phyloP scores from a whole-genome alignment of 2,329 filamentous ascomycete genomes.

The Botrytis paeoniae region DNA sequence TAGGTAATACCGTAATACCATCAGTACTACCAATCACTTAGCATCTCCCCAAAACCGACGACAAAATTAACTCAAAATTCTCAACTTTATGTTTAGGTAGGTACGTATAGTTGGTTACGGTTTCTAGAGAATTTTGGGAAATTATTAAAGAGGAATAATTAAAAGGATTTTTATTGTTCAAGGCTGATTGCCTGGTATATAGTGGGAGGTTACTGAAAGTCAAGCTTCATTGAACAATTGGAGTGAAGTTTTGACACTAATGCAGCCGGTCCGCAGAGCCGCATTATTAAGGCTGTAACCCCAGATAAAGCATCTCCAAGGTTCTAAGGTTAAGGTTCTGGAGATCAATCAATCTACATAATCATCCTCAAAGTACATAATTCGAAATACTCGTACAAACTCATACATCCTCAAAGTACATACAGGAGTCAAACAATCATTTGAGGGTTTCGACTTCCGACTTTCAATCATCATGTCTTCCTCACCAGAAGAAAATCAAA shows the following conservation, averaged over 20 bases:
- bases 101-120: background rate
- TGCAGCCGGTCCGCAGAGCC: conserved; percentile 36
- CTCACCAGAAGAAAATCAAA: conserved; percentile 22
- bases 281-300: conserved; percentile 19
- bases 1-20: background rate
- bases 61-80: background rate
- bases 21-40: background rate
- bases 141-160: background rate
- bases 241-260: conserved; percentile 24
- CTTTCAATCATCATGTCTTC: conserved; percentile 19
- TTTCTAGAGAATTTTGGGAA: background rate
- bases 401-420: background rate
- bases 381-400: background rate
- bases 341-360: background rate
- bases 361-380: background rate
- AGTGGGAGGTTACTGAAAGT: background rate
- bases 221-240: background rate
- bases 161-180: background rate
- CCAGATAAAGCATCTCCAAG: background rate
- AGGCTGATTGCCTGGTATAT: background rate
- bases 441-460: background rate
- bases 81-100: background rate
- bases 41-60: background rate
- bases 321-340: background rate
- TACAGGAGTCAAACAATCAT: background rate